Conservation (phyloP, 352 stramenopile species). For the Globisporangium rhizosaccharum region DNA sequence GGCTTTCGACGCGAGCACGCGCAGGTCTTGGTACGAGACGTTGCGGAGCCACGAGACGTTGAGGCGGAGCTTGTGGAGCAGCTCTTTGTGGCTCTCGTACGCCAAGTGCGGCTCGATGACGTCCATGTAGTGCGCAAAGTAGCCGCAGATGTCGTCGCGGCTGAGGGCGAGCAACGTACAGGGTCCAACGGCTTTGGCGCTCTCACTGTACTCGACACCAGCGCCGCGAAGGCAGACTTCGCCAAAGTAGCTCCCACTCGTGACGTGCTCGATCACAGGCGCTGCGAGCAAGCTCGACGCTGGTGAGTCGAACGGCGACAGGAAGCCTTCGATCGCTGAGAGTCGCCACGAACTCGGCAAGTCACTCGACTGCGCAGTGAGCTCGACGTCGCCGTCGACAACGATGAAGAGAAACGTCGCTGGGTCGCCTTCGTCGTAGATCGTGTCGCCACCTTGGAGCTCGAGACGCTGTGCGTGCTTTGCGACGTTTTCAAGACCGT, state of each 20-base stretch:
- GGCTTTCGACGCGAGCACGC: conserved; percentile 34
- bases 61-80: conserved; percentile 35
- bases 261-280: conserved; percentile 28
- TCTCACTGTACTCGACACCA: conserved; percentile 45
- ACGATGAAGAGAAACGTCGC: conserved; percentile 69
- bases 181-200: conserved; percentile 22
- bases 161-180: conserved; percentile 49
- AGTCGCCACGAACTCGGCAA: conserved; percentile 12
- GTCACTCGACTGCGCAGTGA: conserved; percentile 12
- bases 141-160: conserved; percentile 48
- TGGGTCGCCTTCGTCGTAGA: conserved; percentile 58
- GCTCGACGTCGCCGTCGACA: conserved; percentile 39
- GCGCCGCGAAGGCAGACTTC: conserved; percentile 36
- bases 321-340: conserved; percentile 10
- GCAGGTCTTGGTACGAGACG: conserved; percentile 53
- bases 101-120: conserved; percentile 52
- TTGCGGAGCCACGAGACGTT: conserved; percentile 34
- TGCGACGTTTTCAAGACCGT: conserved; percentile 44
- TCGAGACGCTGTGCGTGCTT: conserved; percentile 35
- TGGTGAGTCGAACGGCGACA: neutral
- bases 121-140: conserved; percentile 64
- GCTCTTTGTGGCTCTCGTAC: conserved; percentile 45
- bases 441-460: conserved; percentile 31
- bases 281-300: neutral
- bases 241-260: conserved; percentile 50